A percentile compares a stretch with the other conserved stretches of the same genome.
Conservation (phyloP, 805 yeast genomes). For the Monosporozyma aerobia region DNA sequence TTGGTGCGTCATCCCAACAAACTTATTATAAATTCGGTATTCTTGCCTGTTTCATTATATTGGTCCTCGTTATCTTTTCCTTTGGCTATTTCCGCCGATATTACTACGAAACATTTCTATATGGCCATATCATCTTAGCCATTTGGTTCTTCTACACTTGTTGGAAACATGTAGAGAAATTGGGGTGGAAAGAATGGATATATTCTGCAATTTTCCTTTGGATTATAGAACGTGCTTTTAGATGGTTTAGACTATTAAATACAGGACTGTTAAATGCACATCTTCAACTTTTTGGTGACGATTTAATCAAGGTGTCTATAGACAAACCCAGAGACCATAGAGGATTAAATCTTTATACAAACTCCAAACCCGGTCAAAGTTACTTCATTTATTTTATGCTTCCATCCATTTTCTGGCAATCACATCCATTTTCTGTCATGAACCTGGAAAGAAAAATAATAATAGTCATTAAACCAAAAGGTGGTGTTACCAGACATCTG, state of each 20-base stretch:
- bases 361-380: constrained; percentile 36
- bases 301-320: constrained; percentile 13
- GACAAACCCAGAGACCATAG: constrained; percentile 7
- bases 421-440: constrained; percentile 49
- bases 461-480: constrained; percentile 38
- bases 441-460: constrained; percentile 33
- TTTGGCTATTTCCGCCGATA: constrained; percentile 28
- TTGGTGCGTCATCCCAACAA: constrained; percentile 6
- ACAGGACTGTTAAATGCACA: constrained; percentile 16
- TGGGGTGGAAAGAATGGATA: constrained; percentile 37
- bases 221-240: constrained; percentile 33
- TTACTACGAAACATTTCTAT: constrained; percentile 39
- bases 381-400: constrained; percentile 40
- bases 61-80: constrained; percentile 26
- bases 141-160: constrained; percentile 35
- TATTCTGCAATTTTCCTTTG: constrained; percentile 33
- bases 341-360: constrained; percentile 23
- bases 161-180: constrained; percentile 39
- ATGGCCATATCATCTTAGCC: constrained; percentile 36
- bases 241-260: constrained; percentile 28
- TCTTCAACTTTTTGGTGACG: constrained; percentile 12
- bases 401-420: constrained; percentile 42
- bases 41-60: constrained; percentile 26
- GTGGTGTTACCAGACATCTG: constrained; percentile 36
- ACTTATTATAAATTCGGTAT: constrained; percentile 37